A percentile compares a stretch with the other conserved stretches of the same genome.
Conservation (phyloP, 2,329 filamentous ascomycete species). For the Pochonia chlamydosporia region DNA sequence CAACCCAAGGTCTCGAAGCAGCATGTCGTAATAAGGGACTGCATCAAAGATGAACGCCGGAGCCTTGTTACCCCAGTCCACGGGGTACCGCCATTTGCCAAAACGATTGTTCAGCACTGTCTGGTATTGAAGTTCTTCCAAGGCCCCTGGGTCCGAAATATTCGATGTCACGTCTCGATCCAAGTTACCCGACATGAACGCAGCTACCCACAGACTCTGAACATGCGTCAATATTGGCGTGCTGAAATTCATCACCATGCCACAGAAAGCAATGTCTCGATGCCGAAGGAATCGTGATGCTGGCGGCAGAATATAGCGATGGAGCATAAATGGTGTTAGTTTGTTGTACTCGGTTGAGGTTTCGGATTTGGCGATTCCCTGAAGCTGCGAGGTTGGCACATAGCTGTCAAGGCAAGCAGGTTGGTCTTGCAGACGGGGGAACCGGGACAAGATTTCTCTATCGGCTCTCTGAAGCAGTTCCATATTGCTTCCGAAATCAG, state of each 20-base stretch:
- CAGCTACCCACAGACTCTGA: conserved; percentile 47
- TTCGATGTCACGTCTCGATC: conserved; percentile 24
- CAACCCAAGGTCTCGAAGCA: conserved; percentile 60
- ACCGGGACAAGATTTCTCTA: conserved; percentile 44
- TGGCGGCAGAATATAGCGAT: conserved; percentile 39
- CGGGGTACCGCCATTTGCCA: conserved; percentile 60
- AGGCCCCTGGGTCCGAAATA: neutral
- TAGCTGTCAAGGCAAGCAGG: conserved; percentile 42
- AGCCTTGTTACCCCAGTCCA: conserved; percentile 52
- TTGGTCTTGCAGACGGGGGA: conserved; percentile 47
- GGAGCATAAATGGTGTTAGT: conserved; percentile 35
- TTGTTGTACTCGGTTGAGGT: conserved; percentile 20
- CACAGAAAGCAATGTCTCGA: conserved; percentile 39
- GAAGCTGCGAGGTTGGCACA: conserved; percentile 33
- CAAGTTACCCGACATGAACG: conserved; percentile 43
- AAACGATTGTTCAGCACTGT: conserved; percentile 60
- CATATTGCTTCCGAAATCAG: conserved; percentile 27
- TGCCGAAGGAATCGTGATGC: conserved; percentile 25
- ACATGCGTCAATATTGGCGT: conserved; percentile 33
- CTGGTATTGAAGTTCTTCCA: conserved; percentile 35
- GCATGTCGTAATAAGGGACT: conserved; percentile 62
- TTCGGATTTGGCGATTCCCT: conserved; percentile 22
- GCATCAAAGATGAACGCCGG: conserved; percentile 70
- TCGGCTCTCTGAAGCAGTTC: conserved; percentile 40
- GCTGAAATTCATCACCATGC: conserved; percentile 34